Evolutionary conservation across 1,139 yeast species (phyloP), one percentile per base, ranked within the genome.

Genomic region (Geotrichum histeridarum): DNA sequence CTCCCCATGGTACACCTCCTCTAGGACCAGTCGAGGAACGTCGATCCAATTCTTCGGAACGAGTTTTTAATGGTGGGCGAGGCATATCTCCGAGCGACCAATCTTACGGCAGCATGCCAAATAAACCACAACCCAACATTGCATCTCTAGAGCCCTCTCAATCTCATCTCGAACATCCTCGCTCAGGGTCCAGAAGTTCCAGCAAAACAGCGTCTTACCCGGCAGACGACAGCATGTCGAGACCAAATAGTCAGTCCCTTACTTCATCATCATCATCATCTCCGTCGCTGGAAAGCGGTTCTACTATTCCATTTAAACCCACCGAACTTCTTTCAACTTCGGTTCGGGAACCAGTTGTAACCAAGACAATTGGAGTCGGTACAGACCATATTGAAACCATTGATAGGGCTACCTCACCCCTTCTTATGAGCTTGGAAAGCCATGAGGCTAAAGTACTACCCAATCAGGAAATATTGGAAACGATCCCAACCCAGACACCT

Each of bases 301-400:
- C 27, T 5, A 22, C 27, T 5, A 5, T 22, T 22, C 5, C 27
- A 22, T 22, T 22, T 3, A 22, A 22, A n/a, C 37, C 37, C 37
- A 12, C 37, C 6, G 37, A 33, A 6, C 4, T 7, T 33, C 14
- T 3, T 33, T 8, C n/a, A 37, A n/a, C 39, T 8, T 17, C 39
- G 12, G 35, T 15, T 6, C 43, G 18, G 22, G 12, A n/a, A 17
- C n/a, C 46, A 27, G n/a, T n/a, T 14, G 35, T 12, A 14, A 42
- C 46, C 17, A 38, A 38, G 33, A 22, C 45, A 8, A 12, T n/a
- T n/a, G 39, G 17, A 1, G 57, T 59, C 15, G 59, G 60, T 63
- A 62, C 65, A 5, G 65, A 62, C 9, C 18, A 7, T 15, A 42
- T 27, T 22, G 35, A 27, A 11, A 42, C 46, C 5, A 42, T 27